phyloP scores from a whole-genome alignment of 2,329 filamentous ascomycete genomes.

The Trichoderma afroharzianum region DNA sequence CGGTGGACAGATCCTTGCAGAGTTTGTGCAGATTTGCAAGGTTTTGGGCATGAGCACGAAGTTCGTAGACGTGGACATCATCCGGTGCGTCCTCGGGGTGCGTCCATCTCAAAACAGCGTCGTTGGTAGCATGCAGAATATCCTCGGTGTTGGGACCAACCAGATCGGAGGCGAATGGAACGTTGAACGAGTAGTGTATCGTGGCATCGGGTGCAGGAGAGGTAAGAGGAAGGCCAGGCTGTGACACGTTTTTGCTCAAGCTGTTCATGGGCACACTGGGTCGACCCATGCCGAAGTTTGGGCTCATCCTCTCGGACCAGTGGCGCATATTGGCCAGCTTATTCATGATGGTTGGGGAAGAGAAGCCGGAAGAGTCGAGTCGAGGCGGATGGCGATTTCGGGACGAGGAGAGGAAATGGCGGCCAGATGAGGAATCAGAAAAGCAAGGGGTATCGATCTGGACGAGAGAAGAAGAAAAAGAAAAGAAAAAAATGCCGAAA shows the following conservation, averaged over 20 bases:
- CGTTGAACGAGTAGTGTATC: conserved; percentile 94
- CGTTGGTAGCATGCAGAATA: conserved; percentile 85
- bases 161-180: conserved; percentile 90
- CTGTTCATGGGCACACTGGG: conserved; percentile 54
- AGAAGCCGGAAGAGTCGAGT: conserved; percentile 8
- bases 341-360: conserved; percentile 53
- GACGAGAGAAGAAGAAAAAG: conserved; percentile 14
- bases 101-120: conserved; percentile 87
- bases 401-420: conserved; percentile 23
- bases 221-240: conserved; percentile 54
- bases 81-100: conserved; percentile 85
- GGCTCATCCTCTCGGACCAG: conserved; percentile 68
- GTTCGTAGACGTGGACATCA: conserved; percentile 77
- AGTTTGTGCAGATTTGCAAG: conserved; percentile 73
- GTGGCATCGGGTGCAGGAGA: conserved; percentile 69
- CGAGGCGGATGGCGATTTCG: not conserved
- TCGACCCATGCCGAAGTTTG: conserved; percentile 63
- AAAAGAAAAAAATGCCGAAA: conserved; percentile 23
- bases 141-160: conserved; percentile 91
- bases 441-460: conserved; percentile 26
- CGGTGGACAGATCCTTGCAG: conserved; percentile 77
- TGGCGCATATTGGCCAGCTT: conserved; percentile 69
- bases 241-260: conserved; percentile 53
- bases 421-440: conserved; percentile 22
- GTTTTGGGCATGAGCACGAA: conserved; percentile 89